Evolutionary conservation across 2,329 filamentous ascomycete species (phyloP), one percentile per base, ranked within the genome.

Genomic region (Exophiala calicioides): DNA sequence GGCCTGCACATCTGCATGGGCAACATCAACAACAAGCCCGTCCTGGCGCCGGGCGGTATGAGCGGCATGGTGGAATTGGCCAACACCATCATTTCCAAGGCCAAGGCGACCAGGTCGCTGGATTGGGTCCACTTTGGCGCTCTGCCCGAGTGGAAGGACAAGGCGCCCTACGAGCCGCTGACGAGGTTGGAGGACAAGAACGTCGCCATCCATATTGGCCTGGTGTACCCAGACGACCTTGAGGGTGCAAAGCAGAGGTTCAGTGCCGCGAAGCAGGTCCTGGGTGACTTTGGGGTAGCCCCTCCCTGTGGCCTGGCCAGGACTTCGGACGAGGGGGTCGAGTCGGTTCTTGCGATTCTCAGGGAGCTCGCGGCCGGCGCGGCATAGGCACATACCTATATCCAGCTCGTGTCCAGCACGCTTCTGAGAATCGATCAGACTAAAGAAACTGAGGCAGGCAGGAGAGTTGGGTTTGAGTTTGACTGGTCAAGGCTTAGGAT

Each of bases 21-120:
- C 30, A 43, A 43, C 13, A 43, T 43, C 30, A 43, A 43, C 40
- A 43, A 43, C 30, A 43, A 35, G 30, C 40, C 40, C 27, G 32
- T 43, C 20, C 40, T 43, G 20, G 40, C 40, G 21, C 40, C 40
- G 20, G 29, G 32, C n/a, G 23, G 24, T 21, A 43, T 43, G 40
- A 24, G 15, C 1, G 29, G 33, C 19, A 43, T 43, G 40, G 40
- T 43, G n/a, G 18, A 3, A 13, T 30, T 43, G 40, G 40, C 32
- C 8, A 43, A 43, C 32, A 12, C 18, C 8, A 43, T 43, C 40
- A 13, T 40, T 13, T 29, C 21, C 36, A 34, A 32, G 30, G 40
- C 30, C 12, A 35, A 23, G 13, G 15, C 24, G 12, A 42, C 13
- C 19, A 33, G 40, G 13, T 16, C 18, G 18, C 1, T 43, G 16